Evolutionary conservation across 331 rosid species (phyloP).

Genomic region (Dryas integrifolia): DNA sequence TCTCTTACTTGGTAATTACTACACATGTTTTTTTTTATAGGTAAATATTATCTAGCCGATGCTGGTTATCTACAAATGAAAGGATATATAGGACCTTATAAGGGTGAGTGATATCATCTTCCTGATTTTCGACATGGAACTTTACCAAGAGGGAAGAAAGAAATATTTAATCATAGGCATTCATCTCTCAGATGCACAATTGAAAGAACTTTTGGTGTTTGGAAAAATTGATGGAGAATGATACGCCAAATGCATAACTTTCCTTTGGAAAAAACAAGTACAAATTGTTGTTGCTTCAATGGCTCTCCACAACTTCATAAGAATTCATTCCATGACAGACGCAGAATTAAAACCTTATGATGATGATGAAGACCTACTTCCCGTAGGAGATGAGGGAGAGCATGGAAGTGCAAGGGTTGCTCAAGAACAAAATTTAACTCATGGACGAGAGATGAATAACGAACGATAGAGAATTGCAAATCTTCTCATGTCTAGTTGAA

Average conservation of each 20-base stretch:
- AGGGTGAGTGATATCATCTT: neutral
- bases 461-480: neutral
- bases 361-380: too few species aligned
- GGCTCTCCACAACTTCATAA: neutral
- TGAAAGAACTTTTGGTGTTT: neutral
- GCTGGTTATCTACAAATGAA: neutral
- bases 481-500: too few species aligned
- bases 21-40: neutral
- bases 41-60: neutral
- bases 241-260: neutral
- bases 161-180: too few species aligned
- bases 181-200: neutral
- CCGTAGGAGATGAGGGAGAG: too few species aligned
- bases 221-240: neutral
- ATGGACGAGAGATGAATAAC: too few species aligned
- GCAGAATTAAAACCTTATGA: neutral
- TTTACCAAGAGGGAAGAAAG: too few species aligned
- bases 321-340: neutral
- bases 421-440: too few species aligned
- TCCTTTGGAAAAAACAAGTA: neutral
- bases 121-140: neutral
- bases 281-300: neutral
- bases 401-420: too few species aligned
- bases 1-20: too few species aligned
- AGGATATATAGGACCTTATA: too few species aligned